A percentile compares a stretch with the other conserved stretches of the same genome.
Conservation (phyloP, 1,284 basidiomycete genomes). For the Leccinum fuscescens region DNA sequence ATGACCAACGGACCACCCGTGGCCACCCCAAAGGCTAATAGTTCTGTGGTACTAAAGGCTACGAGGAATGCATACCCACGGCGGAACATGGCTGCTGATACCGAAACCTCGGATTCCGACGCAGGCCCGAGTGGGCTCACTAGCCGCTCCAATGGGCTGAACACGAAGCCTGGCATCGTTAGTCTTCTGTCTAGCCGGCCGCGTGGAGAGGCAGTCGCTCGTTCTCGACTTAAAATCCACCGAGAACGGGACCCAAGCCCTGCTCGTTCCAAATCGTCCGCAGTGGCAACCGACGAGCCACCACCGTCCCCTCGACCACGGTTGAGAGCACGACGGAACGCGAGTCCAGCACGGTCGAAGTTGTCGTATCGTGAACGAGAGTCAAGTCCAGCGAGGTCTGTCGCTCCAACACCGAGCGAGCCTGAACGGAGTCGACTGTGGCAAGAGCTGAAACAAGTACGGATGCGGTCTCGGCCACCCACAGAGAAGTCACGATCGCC, state of each 20-base stretch:
- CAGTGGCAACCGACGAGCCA: conserved; percentile 28
- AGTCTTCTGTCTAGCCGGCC: conserved; percentile 41
- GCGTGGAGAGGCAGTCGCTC: conserved; percentile 30
- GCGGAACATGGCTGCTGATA: conserved; percentile 29
- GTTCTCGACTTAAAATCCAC: conserved; percentile 28
- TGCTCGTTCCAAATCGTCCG: conserved; percentile 38
- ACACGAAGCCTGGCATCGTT: conserved; percentile 36
- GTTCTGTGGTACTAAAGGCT: conserved; percentile 21
- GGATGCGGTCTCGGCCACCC: conserved; percentile 44
- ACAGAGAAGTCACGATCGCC: conserved; percentile 40
- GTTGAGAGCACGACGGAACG: conserved; percentile 25
- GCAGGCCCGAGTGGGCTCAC: conserved; percentile 27
- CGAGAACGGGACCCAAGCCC: conserved; percentile 40
- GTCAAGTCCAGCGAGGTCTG: conserved; percentile 32
- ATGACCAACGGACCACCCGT: conserved; percentile 32
- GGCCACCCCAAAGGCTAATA: conserved; percentile 21
- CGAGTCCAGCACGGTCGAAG: conserved; percentile 32
- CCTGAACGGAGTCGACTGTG: conserved; percentile 50
- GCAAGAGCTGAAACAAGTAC: conserved; percentile 57
- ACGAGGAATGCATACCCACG: conserved; percentile 34
- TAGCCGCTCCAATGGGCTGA: conserved; percentile 24
- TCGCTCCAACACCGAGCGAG: conserved; percentile 26
- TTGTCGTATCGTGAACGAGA: conserved; percentile 26
- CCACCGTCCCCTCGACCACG: conserved; percentile 29
- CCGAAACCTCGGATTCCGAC: conserved; percentile 32